Evolutionary conservation across 306 rosid genomes (phyloP).

Genomic region (Pueraria montana): DNA sequence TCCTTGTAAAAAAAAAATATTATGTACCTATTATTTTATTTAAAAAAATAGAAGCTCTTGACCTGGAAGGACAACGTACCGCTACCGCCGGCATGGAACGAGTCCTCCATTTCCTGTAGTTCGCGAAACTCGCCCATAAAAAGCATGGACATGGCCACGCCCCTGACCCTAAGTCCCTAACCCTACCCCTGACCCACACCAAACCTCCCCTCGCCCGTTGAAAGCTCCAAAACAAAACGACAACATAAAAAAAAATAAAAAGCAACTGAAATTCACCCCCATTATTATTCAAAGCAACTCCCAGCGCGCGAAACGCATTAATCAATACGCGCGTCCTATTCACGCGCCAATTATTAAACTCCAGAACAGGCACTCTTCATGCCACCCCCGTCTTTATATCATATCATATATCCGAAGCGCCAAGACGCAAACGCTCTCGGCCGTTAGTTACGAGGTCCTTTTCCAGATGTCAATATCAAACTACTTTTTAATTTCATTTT

Average conservation of each 20-base stretch:
- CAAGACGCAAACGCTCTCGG: slow-evolving; percentile 47
- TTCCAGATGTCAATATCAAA: slow-evolving; percentile 38
- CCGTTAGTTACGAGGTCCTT: slow-evolving; percentile 49
- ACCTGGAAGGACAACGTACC: no score
- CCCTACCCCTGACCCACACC: slow-evolving; percentile 23
- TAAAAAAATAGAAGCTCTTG: no score
- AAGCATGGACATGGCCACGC: slow-evolving; percentile 19
- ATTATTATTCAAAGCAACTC: slow-evolving; percentile 18
- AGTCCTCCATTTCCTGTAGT: neutral
- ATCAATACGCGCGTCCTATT: slow-evolving; percentile 31
- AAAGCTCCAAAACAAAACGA: neutral
- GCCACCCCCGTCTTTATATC: slow-evolving; percentile 46
- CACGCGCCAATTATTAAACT: slow-evolving; percentile 39
- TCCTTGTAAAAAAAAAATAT: no score
- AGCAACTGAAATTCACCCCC: neutral
- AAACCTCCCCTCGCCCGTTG: neutral
- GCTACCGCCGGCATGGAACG: slow-evolving; percentile 5
- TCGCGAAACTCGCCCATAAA: neutral
- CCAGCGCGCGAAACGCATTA: slow-evolving; percentile 45
- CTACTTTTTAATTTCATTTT: neutral
- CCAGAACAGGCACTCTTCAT: slow-evolving; percentile 51
- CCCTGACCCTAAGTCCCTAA: neutral
- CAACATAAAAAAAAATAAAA: neutral
- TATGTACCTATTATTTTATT: no score
- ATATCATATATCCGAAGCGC: slow-evolving; percentile 35